Evolutionary conservation across 441 rosid species (phyloP), one percentile per base, ranked within the genome.

Genomic region (Pelargonium fulgidum): DNA sequence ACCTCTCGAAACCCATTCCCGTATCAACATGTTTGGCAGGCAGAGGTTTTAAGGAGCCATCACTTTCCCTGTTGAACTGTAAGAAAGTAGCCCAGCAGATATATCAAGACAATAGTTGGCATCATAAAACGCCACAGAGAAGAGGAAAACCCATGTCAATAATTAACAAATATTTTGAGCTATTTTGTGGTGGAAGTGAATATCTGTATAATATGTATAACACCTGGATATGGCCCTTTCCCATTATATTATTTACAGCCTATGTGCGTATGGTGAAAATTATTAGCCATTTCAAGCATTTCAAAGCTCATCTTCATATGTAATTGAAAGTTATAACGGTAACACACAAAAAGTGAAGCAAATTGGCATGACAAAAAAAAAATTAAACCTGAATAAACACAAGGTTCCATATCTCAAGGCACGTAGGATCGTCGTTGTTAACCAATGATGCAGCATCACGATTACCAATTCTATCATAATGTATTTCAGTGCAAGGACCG

Each of bases 11-110:
- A 12, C 99, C 99, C 98, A 95, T 0, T 73, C 99, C 99, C 59
- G 98, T 95, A 78, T 95, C 99, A 73, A 95, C 99, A 83, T 95
- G 98, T 87, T 87, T 90, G 65, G 97, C 92, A 17, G 97, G 98
- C 65, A 95, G 83, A 79, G 88, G 80, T 78, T 88, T 95, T 70
- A 95, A 82, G 24, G 93, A 83, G 24, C 96, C 90, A 78, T 92
- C 95, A 54, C 76, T 86, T 83, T 95, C 99, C 85, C 99, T 82
- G 66, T 95, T 95, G 79, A 85, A 95, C 99, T 95, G 83, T 69
- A 72, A 48, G 63, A 66, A 24, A 67, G 67, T 50, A 47, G 8
- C 12, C 8, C 52, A 12, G 8, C 1, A 11, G 12, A 45, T 45
- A 45, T 3, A 45, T 45, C 50, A 45, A 45, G 50, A 45, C 50